These are phyloP conservation scores for Coccomyxa sp. DNA, from an alignment of 139 green algal genomes.

Conservation along the genomic window DNA sequence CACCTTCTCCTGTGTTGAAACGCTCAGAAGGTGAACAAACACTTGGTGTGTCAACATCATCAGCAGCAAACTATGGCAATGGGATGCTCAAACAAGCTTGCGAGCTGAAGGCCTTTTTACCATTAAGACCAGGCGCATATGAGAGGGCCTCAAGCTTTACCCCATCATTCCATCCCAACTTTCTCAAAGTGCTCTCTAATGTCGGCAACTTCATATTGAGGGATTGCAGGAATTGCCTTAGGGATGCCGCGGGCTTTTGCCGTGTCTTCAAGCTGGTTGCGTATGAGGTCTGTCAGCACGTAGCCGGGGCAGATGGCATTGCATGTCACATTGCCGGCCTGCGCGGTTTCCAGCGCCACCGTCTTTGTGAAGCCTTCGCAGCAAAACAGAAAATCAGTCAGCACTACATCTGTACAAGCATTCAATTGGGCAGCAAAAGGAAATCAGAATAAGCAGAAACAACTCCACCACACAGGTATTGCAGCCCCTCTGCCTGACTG, in stretches of 20 bases:
- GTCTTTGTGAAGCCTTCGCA: slow-evolving; percentile 76
- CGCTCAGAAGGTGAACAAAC: too few species aligned
- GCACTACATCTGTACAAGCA: background rate
- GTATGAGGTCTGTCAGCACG: slow-evolving; percentile 63
- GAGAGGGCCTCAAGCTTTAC: too few species aligned
- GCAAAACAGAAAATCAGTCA: background rate
- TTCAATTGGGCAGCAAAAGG: too few species aligned
- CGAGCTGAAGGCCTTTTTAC: too few species aligned
- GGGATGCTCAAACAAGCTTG: too few species aligned
- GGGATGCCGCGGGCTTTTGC: slow-evolving; percentile 66
- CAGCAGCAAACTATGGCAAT: too few species aligned
- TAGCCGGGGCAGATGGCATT: slow-evolving; percentile 53
- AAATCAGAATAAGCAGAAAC: too few species aligned
- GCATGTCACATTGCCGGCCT: slow-evolving; percentile 57
- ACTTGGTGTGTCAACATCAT: too few species aligned
- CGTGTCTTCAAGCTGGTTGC: slow-evolving; percentile 67
- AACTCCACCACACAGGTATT: too few species aligned
- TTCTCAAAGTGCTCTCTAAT: background rate
- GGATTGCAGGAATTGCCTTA: slow-evolving; percentile 10
- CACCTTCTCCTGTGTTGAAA: slow-evolving; percentile 20
- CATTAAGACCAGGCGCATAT: too few species aligned
- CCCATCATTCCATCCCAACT: too few species aligned
- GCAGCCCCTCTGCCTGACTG: too few species aligned
- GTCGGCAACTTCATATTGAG: background rate
- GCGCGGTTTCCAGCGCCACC: slow-evolving; percentile 65